A percentile compares a stretch with the other conserved stretches of the same genome.
phyloP scores from a whole-genome alignment of 345 rosid species.

The Xanthoceras sorbifolium region DNA sequence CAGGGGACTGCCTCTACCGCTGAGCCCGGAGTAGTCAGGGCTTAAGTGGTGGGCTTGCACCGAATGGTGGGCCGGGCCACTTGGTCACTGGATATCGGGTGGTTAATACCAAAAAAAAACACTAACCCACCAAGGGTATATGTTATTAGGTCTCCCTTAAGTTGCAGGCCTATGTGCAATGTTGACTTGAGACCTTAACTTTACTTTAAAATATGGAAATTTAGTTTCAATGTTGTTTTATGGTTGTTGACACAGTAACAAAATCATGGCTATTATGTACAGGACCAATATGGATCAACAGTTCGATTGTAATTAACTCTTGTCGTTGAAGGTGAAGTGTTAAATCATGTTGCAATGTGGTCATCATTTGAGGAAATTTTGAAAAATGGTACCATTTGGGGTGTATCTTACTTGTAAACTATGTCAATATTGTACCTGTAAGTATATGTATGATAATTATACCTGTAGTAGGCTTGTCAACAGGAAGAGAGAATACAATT shows the following conservation, averaged over 20 bases:
- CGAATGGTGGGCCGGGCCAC: no score
- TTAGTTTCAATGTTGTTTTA: not conserved
- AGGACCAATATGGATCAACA: constrained; percentile 18
- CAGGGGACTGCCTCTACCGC: no score
- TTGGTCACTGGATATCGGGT: no score
- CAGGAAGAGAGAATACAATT: constrained; percentile 10
- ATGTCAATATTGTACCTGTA: constrained; percentile 22
- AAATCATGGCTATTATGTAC: constrained; percentile 10
- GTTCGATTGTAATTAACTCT: constrained; percentile 16
- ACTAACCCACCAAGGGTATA: not conserved
- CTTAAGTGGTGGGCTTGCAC: no score
- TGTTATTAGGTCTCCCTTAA: not conserved
- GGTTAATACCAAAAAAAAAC: no score
- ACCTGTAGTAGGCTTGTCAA: constrained; percentile 12
- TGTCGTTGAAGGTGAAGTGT: constrained; percentile 22
- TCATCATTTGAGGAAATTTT: constrained; percentile 11
- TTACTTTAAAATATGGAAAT: not conserved
- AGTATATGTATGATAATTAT: constrained; percentile 18
- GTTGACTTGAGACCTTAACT: not conserved
- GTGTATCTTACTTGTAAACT: constrained; percentile 18
- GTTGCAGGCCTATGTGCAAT: not conserved
- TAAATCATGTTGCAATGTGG: constrained; percentile 4
- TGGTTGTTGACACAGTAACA: not conserved
- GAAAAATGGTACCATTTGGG: constrained; percentile 14
- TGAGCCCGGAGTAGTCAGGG: no score